Evolutionary conservation across 2,329 filamentous ascomycete species (phyloP), one percentile per base, ranked within the genome.

Genomic region (Neopestalotiopsis rosae): DNA sequence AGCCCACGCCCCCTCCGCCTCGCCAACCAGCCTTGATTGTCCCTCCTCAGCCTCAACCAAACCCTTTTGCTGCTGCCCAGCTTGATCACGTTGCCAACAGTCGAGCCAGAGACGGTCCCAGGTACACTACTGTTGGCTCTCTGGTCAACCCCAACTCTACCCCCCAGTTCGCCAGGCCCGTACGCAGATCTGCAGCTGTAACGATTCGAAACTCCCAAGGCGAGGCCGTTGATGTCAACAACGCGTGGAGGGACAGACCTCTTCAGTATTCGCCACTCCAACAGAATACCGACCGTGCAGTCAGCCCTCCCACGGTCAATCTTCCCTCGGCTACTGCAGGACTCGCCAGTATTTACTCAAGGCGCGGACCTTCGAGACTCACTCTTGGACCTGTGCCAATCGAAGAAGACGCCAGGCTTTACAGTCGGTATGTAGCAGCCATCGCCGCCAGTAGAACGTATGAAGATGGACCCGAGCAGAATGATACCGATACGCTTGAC

Each of bases 51-150:
- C 34, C 34, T 38, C 34, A 38, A 10, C 34, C 34, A 7, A 38
- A 38, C 10, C 34, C 34, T 38, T 56, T 56, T 56, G 6, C 57
- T 59, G 28, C 24, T 7, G n/a, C 6, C 57, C 24, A 34, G 6
- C 12, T 28, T 20, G n/a, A 12, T 61, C 59, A 17, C 45, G 10
- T 9, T 45, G 66, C 12, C 66, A 69, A 65, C 58, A 64, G 56
- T 32, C 52, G 9, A 30, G 45, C 24, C 34, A 70, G 49, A 20
- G 42, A 57, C 57, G 68, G 4, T 72, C 68, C 69, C 68, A 79
- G 74, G 70, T 89, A 88, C 73, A 88, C 86, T 17, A 88, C 87
- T 7, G 87, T 87, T 28, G 87, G 87, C n/a, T 88, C 87, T 4
- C 80, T 87, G 61, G 88, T 86, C 77, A 86, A 86, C 42, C 85